Conservation (phyloP, 805 yeast genomes). For the Lachancea cidri region DNA sequence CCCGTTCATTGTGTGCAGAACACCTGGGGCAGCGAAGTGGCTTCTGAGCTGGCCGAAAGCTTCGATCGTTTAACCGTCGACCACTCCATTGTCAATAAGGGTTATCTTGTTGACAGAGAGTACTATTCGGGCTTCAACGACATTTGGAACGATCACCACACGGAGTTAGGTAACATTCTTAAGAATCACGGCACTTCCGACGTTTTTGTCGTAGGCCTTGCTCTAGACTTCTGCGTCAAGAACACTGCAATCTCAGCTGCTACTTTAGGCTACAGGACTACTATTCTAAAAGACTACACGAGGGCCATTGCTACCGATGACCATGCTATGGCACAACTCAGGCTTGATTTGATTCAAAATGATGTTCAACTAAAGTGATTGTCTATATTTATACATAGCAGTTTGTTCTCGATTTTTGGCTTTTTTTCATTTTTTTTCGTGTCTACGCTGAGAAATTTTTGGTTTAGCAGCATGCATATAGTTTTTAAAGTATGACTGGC, state of each 20-base stretch:
- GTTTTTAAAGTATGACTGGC: neutral
- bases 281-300: slow-evolving; percentile 52
- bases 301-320: slow-evolving; percentile 50
- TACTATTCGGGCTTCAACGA: slow-evolving; percentile 86
- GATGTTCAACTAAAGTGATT: slow-evolving; percentile 14
- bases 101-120: slow-evolving; percentile 66
- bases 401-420: neutral
- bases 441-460: too few relatives aligned
- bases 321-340: slow-evolving; percentile 15
- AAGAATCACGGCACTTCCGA: slow-evolving; percentile 44
- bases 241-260: slow-evolving; percentile 70
- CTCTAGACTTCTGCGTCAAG: slow-evolving; percentile 82
- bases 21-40: slow-evolving; percentile 61
- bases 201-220: slow-evolving; percentile 75
- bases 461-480: too few relatives aligned
- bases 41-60: slow-evolving; percentile 40
- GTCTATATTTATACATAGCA: neutral
- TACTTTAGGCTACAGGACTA: slow-evolving; percentile 55
- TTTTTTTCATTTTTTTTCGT: too few relatives aligned
- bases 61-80: slow-evolving; percentile 31
- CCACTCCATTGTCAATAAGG: slow-evolving; percentile 58
- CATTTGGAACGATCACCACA: slow-evolving; percentile 64
- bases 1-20: slow-evolving; percentile 87
- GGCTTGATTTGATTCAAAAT: slow-evolving; percentile 18
- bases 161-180: slow-evolving; percentile 55